phyloP scores from a whole-genome alignment of 192 early-diverging fungal species.

The Pilobolus umbonatus region DNA sequence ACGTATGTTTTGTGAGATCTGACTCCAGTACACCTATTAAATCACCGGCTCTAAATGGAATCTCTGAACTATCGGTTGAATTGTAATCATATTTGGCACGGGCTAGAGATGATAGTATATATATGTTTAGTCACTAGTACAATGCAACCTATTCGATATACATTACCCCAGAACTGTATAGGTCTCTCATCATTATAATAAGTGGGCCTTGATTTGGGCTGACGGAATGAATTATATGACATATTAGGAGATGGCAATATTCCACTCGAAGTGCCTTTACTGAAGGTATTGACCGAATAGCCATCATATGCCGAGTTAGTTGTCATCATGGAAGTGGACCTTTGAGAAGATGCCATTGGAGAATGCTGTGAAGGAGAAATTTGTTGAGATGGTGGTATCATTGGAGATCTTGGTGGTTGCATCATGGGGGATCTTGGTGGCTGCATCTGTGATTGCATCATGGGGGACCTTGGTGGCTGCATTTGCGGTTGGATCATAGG shows the following conservation, averaged over 20 bases:
- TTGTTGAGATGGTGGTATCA: not conserved
- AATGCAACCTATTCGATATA: not conserved
- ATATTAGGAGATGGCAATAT: not conserved
- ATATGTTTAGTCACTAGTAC: not conserved
- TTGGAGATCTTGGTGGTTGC: not conserved
- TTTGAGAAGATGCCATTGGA: not conserved
- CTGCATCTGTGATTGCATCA: not conserved
- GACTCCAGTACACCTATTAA: not conserved
- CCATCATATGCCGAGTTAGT: too few relatives aligned
- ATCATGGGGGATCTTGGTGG: not conserved
- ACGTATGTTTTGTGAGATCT: not conserved
- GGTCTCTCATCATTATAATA: not conserved
- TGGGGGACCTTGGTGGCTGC: not conserved
- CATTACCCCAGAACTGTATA: slow-evolving; percentile 9
- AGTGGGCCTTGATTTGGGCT: not conserved
- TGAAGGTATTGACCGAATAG: too few relatives aligned
- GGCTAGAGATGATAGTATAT: not conserved
- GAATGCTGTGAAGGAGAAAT: not conserved
- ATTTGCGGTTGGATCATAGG: not conserved
- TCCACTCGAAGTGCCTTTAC: not conserved
- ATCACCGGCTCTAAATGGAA: not conserved
- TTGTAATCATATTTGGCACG: not conserved
- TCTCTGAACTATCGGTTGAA: not conserved
- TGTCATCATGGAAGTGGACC: slow-evolving; percentile 1
- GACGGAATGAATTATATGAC: not conserved